Base-by-base conservation (phyloP, 2,329 filamentous ascomycete genomes). In the Calonectria henricotiae region DNA sequence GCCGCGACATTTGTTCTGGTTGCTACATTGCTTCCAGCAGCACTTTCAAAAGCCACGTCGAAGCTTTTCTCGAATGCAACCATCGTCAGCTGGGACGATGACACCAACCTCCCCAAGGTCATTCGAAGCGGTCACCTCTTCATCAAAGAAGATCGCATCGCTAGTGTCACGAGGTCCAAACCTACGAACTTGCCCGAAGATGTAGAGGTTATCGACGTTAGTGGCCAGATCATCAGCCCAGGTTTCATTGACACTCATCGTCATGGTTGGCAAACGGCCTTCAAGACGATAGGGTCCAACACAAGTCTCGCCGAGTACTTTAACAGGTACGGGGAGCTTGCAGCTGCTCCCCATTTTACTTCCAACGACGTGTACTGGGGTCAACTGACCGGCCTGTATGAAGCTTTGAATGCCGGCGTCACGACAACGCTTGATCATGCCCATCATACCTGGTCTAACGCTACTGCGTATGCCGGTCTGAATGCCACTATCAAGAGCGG, bases 211-310 rank as follows among this genome's bases (percentile, higher is more conserved):
- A 79, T 89, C n/a, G 84, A 90, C 71, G 85, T 84, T 47, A 82
- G 81, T 0, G 81, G 84, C 65, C 87, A 88, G 74, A 89, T 89
- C 69, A 81, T 89, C 62, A 84, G 84, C 0, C 86, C 88, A 0
- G 88, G 88, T 9, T 89, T 90, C 76, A 81, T 90, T 67, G 86
- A 89, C 77, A 89, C 87, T 0, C 88, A 90, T 72, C 84, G 85
- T 1, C 86, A 89, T 71, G 82, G 85, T 0, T 89, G 88, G 89
- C 87, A 90, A 74, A 89, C 88, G 0, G 86, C 82, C 13, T 84
- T 85, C 74, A 88, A 87, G 74, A 89, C 87, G 0, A 74, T 90
- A 1, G 85, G 72, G 1, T 85, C 86, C 9, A 88, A 90, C 73
- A 86, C 85, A 0, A 86, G 82, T 0, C 77, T 89, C 17, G 78